Evolutionary conservation across 2,329 filamentous ascomycete genomes (phyloP).

Genomic region (Clonostachys rosea): DNA sequence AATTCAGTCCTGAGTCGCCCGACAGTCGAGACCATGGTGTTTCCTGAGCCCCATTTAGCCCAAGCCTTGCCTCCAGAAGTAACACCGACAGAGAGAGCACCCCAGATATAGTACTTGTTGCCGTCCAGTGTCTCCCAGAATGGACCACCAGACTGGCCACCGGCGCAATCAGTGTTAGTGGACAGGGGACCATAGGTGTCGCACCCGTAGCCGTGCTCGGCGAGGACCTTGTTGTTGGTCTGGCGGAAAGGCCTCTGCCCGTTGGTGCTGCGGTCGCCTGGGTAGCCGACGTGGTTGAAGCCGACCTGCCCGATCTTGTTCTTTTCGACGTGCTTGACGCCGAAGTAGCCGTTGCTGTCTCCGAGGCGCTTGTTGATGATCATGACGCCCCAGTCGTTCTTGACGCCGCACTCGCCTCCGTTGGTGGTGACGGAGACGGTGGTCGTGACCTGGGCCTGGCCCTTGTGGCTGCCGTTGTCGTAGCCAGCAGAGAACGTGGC

Average conservation of each 20-base stretch:
- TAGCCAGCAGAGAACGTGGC: slow-evolving; percentile 14
- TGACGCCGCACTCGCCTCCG: slow-evolving; percentile 8
- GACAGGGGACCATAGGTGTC: slow-evolving; percentile 5
- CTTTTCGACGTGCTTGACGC: slow-evolving; percentile 9
- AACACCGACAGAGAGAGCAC: slow-evolving; percentile 4
- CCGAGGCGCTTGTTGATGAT: slow-evolving; percentile 15
- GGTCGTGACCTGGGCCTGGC: not conserved
- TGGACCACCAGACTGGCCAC: slow-evolving; percentile 9
- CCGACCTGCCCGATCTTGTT: slow-evolving; percentile 6
- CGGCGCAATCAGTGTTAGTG: slow-evolving; percentile 7
- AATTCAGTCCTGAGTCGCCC: slow-evolving; percentile 1
- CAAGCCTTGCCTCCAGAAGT: not conserved
- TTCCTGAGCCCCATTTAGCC: slow-evolving; percentile 5
- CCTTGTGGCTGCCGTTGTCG: slow-evolving; percentile 10
- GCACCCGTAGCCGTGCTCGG: slow-evolving; percentile 3
- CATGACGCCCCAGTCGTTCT: slow-evolving; percentile 17
- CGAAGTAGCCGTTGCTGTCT: slow-evolving; percentile 14
- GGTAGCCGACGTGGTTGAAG: slow-evolving; percentile 12
- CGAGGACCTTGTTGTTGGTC: slow-evolving; percentile 2
- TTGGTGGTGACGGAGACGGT: not conserved
- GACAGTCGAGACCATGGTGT: slow-evolving; percentile 4
- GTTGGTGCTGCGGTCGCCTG: slow-evolving; percentile 7
- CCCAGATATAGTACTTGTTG: slow-evolving; percentile 4
- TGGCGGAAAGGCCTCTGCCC: slow-evolving; percentile 7
- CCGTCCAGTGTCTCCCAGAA: slow-evolving; percentile 4